Base-by-base conservation (phyloP, 2,329 filamentous ascomycete genomes). In the Ploettnerulaceae sp. region DNA sequence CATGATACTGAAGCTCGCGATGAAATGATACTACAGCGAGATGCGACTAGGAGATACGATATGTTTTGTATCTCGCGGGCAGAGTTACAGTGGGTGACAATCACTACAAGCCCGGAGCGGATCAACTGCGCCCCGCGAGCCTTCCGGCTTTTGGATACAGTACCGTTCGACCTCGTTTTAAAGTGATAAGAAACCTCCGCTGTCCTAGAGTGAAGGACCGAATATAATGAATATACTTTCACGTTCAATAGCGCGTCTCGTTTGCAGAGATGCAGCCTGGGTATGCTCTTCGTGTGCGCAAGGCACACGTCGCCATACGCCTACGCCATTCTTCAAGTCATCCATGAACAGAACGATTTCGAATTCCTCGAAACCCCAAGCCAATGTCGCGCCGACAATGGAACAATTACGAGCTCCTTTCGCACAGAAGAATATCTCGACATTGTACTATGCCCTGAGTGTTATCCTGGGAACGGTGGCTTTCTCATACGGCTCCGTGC, bases 401-500 rank as follows among this genome's bases (percentile, higher is more conserved):
- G 79, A 82, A 33, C 71, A 79, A 56, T 68, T 86, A 64, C 75
- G 75, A 21, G 76, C 74, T 40, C 73, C 81, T 15, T 88, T 86
- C 57, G 77, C 74, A 54, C 68, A 71, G 57, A 84, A 80, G 70
- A 90, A 90, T 59, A 70, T 72, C 52, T 84, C 84, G 7, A 82
- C 77, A 7, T 71, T 82, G 76, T 83, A 81, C 69, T 93, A 91
- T 64, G 79, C 82, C 11, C 67, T 90, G 53, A 89, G 84, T 63
- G 72, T 88, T 52, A 89, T 91, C 48, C 69, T 93, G 42, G 86
- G 84, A 45, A 90, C 86, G 4, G 82, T 89, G 15, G 86, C 86
- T 3, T 70, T 93, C 26, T 85, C 86, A 1, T 93, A 93, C 62
- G 86, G 86, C 57, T 89, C 85, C 8, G 88, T 93, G 38, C 88